Base-by-base conservation (phyloP, 164 flowering plant species). In the Stephania cephalantha region DNA sequence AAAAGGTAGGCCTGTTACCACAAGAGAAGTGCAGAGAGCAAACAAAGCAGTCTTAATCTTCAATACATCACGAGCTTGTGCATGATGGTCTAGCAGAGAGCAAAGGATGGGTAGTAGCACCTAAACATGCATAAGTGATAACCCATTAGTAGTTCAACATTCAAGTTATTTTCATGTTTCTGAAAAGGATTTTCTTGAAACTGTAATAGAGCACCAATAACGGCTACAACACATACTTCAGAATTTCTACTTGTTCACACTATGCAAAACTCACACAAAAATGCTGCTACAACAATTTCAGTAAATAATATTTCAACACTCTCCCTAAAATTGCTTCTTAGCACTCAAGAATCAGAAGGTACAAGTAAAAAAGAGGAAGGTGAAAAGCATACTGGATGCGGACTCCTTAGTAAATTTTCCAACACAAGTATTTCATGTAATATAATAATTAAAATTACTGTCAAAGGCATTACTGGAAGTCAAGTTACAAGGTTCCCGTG, bases 11-110 rank as follows among this genome's bases (percentile, higher is more conserved):
- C 29, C 44, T 22, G 15, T 79, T 91, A 93, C 98, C 95, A 81
- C 83, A 68, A 93, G 87, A 13, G 93, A 91, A 68, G 95, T 90
- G 85, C 97, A 93, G 68, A 89, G 46, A 66, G 98, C 83, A 89
- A 90, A 93, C 55, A 93, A 78, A 79, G 91, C 88, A 71, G 90
- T 86, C 82, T 90, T 93, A 53, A 91, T 86, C 84, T 83, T 87
- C 71, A 86, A 72, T 13, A 81, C 64, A 75, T 93, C 95, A 61
- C 69, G 81, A 74, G 69, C 74, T 44, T 29, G 71, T 9, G 85
- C 71, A 73, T 93, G 88, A 72, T 63, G 20, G 68, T 88, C 88
- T 71, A 93, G 74, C 64, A 80, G 84, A 76, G 84, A 80, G 61
- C 74, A 70, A 69, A 87, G 77, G 77, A 87, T 65, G 68, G 98